Evolutionary conservation across 139 green algal genomes (phyloP), one percentile per base, ranked within the genome.

Genomic region (Tetratostichococcus sp.): DNA sequence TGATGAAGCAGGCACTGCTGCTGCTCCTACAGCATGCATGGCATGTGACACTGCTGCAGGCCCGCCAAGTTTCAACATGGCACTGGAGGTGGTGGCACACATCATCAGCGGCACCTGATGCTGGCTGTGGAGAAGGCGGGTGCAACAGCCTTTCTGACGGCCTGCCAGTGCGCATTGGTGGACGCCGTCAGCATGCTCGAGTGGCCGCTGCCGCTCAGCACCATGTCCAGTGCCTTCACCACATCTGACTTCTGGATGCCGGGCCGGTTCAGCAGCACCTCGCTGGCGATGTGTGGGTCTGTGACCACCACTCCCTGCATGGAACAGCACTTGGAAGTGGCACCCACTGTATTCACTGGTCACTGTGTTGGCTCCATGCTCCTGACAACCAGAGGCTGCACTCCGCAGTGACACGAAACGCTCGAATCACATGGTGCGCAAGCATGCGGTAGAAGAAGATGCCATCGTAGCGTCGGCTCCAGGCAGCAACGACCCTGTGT

Each of bases 401-500:
- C n/a, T n/a, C n/a, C n/a, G n/a, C n/a, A n/a, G n/a, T n/a, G n/a
- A n/a, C n/a, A n/a, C n/a, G n/a, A n/a, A n/a, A n/a, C n/a, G n/a
- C n/a, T n/a, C n/a, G n/a, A n/a, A n/a, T n/a, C 69, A 73, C 69
- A 73, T 73, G 50, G 28, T 39, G 35, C 5, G 25, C 34, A 4
- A 73, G 35, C 34, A 73, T 73, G 17, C 69, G 69, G 69, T 65
- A 73, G 35, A 65, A 73, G 69, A 73, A 73, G 35, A 73, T 65
- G 35, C 35, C 35, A 11, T 33, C 69, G 8, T 68, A 67, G 4
- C 16, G 23, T 1, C 30, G 30, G 16, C 14, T 75, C 30, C 34
- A 65, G 16, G 3, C 34, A 31, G n/a, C 50, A 25, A 62, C 50
- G 17, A 62, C 50, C 19, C 50, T 34, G 30, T 69, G 28, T n/a